Evolutionary conservation across 2,329 filamentous ascomycete genomes (phyloP), one percentile per base, ranked within the genome.

Genomic region (Westerdykella sp.): DNA sequence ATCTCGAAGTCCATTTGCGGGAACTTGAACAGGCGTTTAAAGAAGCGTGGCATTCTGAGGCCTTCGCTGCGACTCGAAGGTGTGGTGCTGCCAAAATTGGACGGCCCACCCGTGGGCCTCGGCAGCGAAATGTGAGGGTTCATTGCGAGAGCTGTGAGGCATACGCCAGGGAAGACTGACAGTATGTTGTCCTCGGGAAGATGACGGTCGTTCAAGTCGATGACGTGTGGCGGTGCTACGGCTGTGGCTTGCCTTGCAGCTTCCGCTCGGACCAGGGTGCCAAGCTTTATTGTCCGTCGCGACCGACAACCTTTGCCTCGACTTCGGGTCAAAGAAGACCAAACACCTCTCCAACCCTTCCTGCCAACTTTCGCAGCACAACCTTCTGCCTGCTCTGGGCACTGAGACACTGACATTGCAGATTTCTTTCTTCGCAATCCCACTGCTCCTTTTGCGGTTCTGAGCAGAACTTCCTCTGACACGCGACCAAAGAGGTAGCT

Each of bases 1-100:
- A 83, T 83, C 61, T 85, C 81, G 60, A 85, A 85, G 70, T 85
- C 81, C 81, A 85, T 84, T 55, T 83, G 81, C 10, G 81, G 80
- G 58, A 84, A 84, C 63, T 85, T 85, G 74, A 84, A 83, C 39
- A 84, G 68, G 45, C 80, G 74, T 58, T 81, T 80, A 69, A 84
- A 83, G 73, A 83, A 83, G 53, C 79, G 77, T 51, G 80, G 80
- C 73, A 83, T 79, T 37, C 77, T 75, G 57, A 81, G 65, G 47
- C 67, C 70, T 42, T 77, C 76, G 42, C 70, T 70, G 46, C 75
- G 71, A 49, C 69, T 69, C 45, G 71, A 66, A 34, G 75, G 70
- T 2, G 71, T 66, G 14, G 74, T 74, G 37, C 68, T 65, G 45
- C 75, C 77, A 49, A 78, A 79, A 55, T 69, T 76, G 34, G 73